A percentile compares a stretch with the other conserved stretches of the same genome.
These are phyloP conservation scores for Russula virescens DNA, from an alignment of 768 basidiomycete species.

Conservation along the genomic window DNA sequence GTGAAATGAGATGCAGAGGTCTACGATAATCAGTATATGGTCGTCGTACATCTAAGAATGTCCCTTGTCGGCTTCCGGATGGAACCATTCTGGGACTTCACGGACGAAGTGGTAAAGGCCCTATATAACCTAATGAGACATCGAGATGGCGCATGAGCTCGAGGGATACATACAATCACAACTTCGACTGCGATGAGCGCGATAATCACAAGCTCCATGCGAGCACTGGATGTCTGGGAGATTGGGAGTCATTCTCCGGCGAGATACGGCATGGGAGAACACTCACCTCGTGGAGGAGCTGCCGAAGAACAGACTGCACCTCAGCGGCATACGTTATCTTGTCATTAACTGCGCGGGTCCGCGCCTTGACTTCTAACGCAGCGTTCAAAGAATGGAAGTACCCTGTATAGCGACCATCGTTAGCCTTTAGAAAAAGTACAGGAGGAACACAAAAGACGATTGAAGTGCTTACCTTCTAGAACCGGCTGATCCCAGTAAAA, in stretches of 20 bases:
- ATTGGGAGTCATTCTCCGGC: slow-evolving; percentile 10
- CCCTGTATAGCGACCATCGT: slow-evolving; percentile 39
- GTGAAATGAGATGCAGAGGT: neutral
- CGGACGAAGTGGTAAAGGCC: slow-evolving; percentile 50
- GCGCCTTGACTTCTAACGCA: slow-evolving; percentile 80
- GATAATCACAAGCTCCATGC: slow-evolving; percentile 96
- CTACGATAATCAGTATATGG: neutral
- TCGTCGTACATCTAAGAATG: neutral
- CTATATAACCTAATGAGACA: slow-evolving; percentile 32
- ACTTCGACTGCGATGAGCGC: slow-evolving; percentile 92
- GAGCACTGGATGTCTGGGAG: slow-evolving; percentile 73
- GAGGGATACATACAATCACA: slow-evolving; percentile 58
- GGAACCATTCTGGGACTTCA: slow-evolving; percentile 73
- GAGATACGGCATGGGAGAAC: neutral
- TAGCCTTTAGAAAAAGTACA: neutral
- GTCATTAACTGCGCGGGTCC: slow-evolving; percentile 80
- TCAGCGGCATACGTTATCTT: slow-evolving; percentile 91
- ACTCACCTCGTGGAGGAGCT: slow-evolving; percentile 31
- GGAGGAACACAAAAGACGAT: neutral
- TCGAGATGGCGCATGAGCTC: neutral
- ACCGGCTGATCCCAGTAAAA: slow-evolving; percentile 95
- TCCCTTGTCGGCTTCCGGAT: slow-evolving; percentile 22
- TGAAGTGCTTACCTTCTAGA: slow-evolving; percentile 57
- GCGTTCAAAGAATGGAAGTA: slow-evolving; percentile 81
- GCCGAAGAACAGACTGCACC: slow-evolving; percentile 83